Evolutionary conservation across 2,329 filamentous ascomycete species (phyloP), one percentile per base, ranked within the genome.

Genomic region (Lasiodiplodia gonubiensis): DNA sequence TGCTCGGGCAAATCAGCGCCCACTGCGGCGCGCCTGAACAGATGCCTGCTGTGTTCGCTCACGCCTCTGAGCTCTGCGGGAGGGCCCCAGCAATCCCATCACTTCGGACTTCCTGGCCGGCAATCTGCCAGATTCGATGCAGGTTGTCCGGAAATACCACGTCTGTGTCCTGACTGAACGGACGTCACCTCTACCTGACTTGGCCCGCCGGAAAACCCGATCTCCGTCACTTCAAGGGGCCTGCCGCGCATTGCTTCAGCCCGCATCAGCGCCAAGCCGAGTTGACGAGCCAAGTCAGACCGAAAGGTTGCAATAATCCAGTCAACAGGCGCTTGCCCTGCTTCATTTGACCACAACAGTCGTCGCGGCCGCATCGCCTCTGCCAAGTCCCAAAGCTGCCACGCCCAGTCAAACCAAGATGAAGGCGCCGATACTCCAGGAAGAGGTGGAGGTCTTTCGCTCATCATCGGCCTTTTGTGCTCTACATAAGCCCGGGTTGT

Each of bases 341-440:
- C 46, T 12, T 49, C 46, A 42, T 25, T 23, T n/a, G 23, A 37
- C n/a, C 55, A 27, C 35, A 8, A 30, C n/a, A 33, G 30, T 61
- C 30, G 21, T 49, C 42, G 27, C 46, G 42, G 57, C 57, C 42
- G 57, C 30, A 63, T 51, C 16, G 59, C 46, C 27, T 35, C 42
- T 12, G 59, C 59, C 59, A 63, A 63, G 59, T 51, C 11, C 42
- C 33, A 18, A 14, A 21, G 59, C 59, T 63, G 59, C 59, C 30
- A 51, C 46, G 59, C 59, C 59, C 59, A 63, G 59, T 63, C 59
- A 63, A 63, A 63, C 59, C 59, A 39, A 51, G 46, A 51, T 63
- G 59, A 30, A 35, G 42, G n/a, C 46, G 42, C 39, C 46, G 55
- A 46, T 35, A 42, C 33, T 42, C 57, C 59, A 63, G 46, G 23